Evolutionary conservation across 345 rosid genomes (phyloP), one percentile per base, ranked within the genome.

Genomic region (Sisymbrium irio): DNA sequence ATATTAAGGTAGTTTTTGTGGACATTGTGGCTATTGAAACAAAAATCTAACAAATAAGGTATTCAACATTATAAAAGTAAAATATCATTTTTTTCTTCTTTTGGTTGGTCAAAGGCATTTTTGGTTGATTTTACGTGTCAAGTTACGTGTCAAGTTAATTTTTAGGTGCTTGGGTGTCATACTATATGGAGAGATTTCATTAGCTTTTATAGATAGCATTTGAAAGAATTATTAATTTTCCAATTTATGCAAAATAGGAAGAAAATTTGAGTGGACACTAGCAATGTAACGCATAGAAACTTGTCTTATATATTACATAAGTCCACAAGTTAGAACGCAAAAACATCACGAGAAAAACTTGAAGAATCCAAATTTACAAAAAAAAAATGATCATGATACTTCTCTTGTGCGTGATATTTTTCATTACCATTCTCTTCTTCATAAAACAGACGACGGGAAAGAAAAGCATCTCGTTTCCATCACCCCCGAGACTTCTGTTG

Each of bases 401-500:
- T 33, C 20, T 68, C 63, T 51, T 51, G 39, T 68, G 57, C 64
- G 33, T 27, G 2, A 35, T 75, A 22, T 0, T 61, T 61, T 53
- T 42, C 58, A 11, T 75, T 25, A 33, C 74, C 25, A 61, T 44
- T 53, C 64, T 61, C 22, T 62, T 61, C 46, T 33, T 62, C 3
- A 75, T 28, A 7, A 74, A 61, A 22, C 39, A 32, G 56, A 19
- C 6, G 15, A 20, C 46, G 18, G 9, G 63, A 54, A 73, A 73
- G 47, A 78, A 44, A 61, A 5, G 6, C 44, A 54, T 39, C 5
- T 18, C n/a, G 9, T 83, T 83, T 12, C 85, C 90, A 0, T 86
- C 92, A 7, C 94, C 90, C 9, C 62, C 73, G 20, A 68, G 73
- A 59, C 85, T 88, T 33, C 89, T 89, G 3, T 7, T 88, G 39